Conservation (phyloP, 345 rosid species). For the Abelmoschus esculentus region DNA sequence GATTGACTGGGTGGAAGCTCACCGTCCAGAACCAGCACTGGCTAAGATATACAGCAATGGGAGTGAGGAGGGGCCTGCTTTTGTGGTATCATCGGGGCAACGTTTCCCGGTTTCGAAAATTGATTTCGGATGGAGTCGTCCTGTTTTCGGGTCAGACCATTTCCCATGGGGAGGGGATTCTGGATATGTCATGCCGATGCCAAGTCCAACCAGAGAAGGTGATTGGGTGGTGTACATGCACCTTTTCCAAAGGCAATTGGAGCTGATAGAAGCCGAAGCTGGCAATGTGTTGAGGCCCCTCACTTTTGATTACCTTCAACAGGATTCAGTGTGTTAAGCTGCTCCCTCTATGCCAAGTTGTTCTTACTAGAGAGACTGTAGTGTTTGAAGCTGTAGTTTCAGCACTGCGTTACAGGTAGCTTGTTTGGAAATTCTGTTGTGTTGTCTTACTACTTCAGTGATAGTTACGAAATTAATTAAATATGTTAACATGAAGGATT, state of each 20-base stretch:
- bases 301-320: constrained; percentile 2
- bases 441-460: neutral
- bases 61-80: constrained; percentile 34
- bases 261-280: no score
- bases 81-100: constrained; percentile 55
- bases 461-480: no score
- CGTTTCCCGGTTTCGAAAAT: constrained; percentile 33
- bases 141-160: constrained; percentile 49
- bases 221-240: no score
- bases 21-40: constrained; percentile 34
- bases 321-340: neutral
- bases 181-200: constrained; percentile 71
- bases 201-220: constrained; percentile 26
- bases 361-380: no score
- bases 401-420: neutral
- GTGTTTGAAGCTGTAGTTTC: neutral
- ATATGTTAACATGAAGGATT: no score
- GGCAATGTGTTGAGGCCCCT: neutral
- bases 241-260: no score
- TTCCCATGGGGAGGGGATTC: constrained; percentile 48
- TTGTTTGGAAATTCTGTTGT: neutral
- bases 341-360: no score
- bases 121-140: constrained; percentile 56
- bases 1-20: constrained; percentile 62
- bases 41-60: constrained; percentile 38